These are phyloP conservation scores for Trichophyton simii DNA, from an alignment of 2,329 filamentous ascomycete species.

Conservation along the genomic window DNA sequence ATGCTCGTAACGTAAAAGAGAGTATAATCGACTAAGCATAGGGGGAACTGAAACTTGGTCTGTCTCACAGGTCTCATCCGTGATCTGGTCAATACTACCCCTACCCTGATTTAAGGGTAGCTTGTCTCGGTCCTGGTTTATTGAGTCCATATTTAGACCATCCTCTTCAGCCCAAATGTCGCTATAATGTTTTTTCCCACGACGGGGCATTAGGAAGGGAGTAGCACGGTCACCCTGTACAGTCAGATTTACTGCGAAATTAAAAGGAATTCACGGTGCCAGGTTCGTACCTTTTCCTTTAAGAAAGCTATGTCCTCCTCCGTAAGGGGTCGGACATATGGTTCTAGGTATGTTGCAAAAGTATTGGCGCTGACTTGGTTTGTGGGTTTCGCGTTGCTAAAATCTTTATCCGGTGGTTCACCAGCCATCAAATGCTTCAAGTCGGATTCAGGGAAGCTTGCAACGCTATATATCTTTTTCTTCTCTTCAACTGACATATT, in stretches of 20 bases:
- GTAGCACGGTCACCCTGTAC: conserved; percentile 60
- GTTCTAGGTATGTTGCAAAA: conserved; percentile 84
- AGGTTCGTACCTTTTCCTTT: conserved; percentile 53
- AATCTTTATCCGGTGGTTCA: conserved; percentile 83
- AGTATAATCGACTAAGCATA: conserved; percentile 66
- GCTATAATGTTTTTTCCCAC: conserved; percentile 72
- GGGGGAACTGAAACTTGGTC: conserved; percentile 84
- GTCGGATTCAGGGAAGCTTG: conserved; percentile 67
- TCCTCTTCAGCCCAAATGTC: conserved; percentile 95
- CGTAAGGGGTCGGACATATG: conserved; percentile 75
- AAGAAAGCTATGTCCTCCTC: conserved; percentile 93
- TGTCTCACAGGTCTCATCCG: conserved; percentile 73
- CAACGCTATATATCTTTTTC: conserved; percentile 77
- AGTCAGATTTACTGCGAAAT: conserved; percentile 10
- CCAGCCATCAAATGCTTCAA: conserved; percentile 77
- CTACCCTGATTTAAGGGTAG: conserved; percentile 69
- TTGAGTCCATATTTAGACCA: conserved; percentile 61
- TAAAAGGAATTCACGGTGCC: background rate
- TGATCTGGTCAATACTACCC: conserved; percentile 74
- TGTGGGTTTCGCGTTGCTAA: conserved; percentile 81
- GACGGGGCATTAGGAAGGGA: conserved; percentile 75
- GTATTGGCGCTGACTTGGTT: conserved; percentile 91
- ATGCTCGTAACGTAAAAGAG: conserved; percentile 65
- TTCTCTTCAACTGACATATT: conserved; percentile 76
- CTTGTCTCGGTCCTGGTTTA: conserved; percentile 49